Evolutionary conservation across 2,329 filamentous ascomycete genomes (phyloP).

Genomic region (Rutstroemia sp.): DNA sequence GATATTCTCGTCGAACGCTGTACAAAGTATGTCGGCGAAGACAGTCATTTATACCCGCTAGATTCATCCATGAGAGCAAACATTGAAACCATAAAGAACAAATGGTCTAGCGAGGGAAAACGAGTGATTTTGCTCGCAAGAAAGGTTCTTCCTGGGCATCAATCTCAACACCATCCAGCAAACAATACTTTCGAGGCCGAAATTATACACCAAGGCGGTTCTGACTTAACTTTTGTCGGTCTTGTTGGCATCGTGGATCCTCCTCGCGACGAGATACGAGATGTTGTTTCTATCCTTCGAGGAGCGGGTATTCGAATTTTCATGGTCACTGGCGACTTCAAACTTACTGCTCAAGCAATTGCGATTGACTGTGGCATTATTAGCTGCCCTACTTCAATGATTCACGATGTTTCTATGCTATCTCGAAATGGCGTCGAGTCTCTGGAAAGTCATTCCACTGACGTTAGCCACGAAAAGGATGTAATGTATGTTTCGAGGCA

Average conservation of each 20-base stretch:
- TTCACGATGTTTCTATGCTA: slow-evolving; percentile 13
- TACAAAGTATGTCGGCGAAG: slow-evolving; percentile 45
- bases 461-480: slow-evolving; percentile 3
- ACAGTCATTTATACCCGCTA: slow-evolving; percentile 45
- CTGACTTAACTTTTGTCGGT: slow-evolving; percentile 43
- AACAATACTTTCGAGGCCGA: slow-evolving; percentile 45
- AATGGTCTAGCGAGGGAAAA: slow-evolving; percentile 59
- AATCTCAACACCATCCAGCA: slow-evolving; percentile 8
- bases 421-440: background rate
- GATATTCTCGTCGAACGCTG: slow-evolving; percentile 63
- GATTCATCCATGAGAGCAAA: slow-evolving; percentile 34
- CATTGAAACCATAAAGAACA: slow-evolving; percentile 53
- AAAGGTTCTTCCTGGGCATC: slow-evolving; percentile 33
- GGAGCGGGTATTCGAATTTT: slow-evolving; percentile 64
- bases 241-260: slow-evolving; percentile 51
- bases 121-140: slow-evolving; percentile 58
- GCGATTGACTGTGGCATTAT: slow-evolving; percentile 65
- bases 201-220: slow-evolving; percentile 43
- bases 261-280: slow-evolving; percentile 47
- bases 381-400: slow-evolving; percentile 29
- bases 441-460: slow-evolving; percentile 1
- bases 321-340: slow-evolving; percentile 74
- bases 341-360: slow-evolving; percentile 66
- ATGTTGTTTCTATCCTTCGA: slow-evolving; percentile 50
- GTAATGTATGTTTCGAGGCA: background rate